A percentile compares a stretch with the other conserved stretches of the same genome.
Evolutionary conservation across 768 basidiomycete species (phyloP).

Genomic region (Holtermanniella nyarrowii): DNA sequence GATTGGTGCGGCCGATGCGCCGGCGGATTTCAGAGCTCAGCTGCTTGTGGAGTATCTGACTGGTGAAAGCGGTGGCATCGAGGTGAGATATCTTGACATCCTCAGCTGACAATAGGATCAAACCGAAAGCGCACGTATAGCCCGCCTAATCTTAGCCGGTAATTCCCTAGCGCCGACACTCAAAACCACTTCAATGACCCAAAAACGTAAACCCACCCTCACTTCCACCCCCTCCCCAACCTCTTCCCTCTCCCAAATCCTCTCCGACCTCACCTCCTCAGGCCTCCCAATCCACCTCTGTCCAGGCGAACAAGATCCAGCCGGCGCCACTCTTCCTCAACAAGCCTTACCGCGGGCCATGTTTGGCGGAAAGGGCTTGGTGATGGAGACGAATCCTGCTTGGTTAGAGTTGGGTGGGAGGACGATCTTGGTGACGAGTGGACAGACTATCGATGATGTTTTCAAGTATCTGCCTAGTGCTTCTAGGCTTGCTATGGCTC

Average conservation of each 20-base stretch:
- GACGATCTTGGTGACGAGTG: constrained; percentile 69
- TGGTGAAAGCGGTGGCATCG: constrained; percentile 65
- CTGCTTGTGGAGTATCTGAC: constrained; percentile 82
- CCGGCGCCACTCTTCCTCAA: constrained; percentile 81
- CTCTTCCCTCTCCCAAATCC: constrained; percentile 54
- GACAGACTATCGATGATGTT: constrained; percentile 90
- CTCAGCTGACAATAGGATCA: constrained; percentile 47
- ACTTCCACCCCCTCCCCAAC: constrained; percentile 69
- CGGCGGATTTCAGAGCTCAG: constrained; percentile 56
- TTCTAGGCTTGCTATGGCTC: constrained; percentile 63
- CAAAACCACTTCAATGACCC: constrained; percentile 37
- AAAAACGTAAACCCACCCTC: constrained; percentile 47
- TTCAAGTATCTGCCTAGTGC: constrained; percentile 69
- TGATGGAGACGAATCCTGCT: constrained; percentile 77
- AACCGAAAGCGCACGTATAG: constrained; percentile 57
- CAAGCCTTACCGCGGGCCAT: constrained; percentile 85
- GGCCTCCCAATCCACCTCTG: constrained; percentile 77
- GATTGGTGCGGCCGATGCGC: constrained; percentile 50
- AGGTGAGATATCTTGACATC: constrained; percentile 32
- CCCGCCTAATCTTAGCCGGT: constrained; percentile 78
- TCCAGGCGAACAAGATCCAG: constrained; percentile 78
- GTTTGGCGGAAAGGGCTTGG: constrained; percentile 59
- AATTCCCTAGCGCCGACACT: constrained; percentile 56
- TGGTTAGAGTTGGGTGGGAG: constrained; percentile 59
- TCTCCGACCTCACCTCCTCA: constrained; percentile 60